Evolutionary conservation across 768 basidiomycete species (phyloP), one percentile per base, ranked within the genome.

Genomic region (Leucocoprinus leucothites): DNA sequence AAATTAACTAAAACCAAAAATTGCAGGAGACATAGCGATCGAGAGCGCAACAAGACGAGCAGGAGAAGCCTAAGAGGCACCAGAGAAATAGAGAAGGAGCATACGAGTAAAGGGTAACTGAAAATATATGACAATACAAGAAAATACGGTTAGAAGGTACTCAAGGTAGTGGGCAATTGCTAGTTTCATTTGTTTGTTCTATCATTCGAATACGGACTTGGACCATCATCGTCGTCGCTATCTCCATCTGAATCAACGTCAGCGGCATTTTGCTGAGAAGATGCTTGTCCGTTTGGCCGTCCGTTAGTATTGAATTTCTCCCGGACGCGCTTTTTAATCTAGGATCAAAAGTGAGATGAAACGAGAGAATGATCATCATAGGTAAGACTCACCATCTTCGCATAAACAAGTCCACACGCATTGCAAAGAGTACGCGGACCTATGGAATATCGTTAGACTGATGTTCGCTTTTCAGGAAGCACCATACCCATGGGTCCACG

Each of bases 341-440:
- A 51, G 25, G 40, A 5, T n/a, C 38, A n/a, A 13, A n/a, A 6
- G 31, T 38, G 38, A 13, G 38, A 6, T 11, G 5, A 53, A 44
- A 16, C 41, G 28, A 19, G 51, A 53, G 25, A 14, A 25, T 51
- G 28, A 43, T 36, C 25, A 41, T 52, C 38, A 49, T 57, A 34
- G 60, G 35, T 48, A 58, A 48, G 51, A 78, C 85, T 66, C 68
- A 91, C 89, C 69, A 91, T 76, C 73, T 92, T 92, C 52, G 89
- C 90, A 68, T 90, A 92, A 57, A 92, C 89, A 60, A 92, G 81
- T 51, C 89, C 89, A 69, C 89, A 92, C 9, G 89, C 89, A 66
- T 92, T 92, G 68, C 89, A 92, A 51, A 92, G 73, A 52, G 89
- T 91, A 65, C 90, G 80, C 21, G 89, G 89, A 49, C 89, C 89